A percentile compares a stretch with the other conserved stretches of the same genome.
phyloP scores from a whole-genome alignment of 805 yeast genomes.

The Hyphopichia homilentoma region DNA sequence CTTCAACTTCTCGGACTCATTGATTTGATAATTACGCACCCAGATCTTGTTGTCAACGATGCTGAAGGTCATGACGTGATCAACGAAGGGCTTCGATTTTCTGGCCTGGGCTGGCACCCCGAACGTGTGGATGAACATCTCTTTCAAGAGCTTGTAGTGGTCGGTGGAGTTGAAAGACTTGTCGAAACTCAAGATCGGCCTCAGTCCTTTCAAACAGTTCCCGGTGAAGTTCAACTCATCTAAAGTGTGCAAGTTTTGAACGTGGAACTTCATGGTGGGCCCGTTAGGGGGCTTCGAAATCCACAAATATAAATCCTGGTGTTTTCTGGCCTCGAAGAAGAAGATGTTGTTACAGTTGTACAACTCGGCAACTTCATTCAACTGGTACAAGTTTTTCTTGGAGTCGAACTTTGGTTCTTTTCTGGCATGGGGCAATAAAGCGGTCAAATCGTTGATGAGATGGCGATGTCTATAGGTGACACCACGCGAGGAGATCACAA shows the following conservation, averaged over 20 bases:
- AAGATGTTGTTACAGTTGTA: constrained; percentile 95
- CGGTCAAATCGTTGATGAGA: constrained; percentile 73
- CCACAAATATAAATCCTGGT: constrained; percentile 93
- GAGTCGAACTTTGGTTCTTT: constrained; percentile 95
- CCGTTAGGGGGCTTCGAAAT: constrained; percentile 96
- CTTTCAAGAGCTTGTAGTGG: constrained; percentile 75
- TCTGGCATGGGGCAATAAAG: constrained; percentile 88
- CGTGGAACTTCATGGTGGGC: constrained; percentile 89
- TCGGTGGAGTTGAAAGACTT: constrained; percentile 60
- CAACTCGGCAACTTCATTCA: constrained; percentile 93
- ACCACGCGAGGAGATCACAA: constrained; percentile 91
- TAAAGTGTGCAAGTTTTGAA: constrained; percentile 93
- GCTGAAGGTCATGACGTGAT: constrained; percentile 90
- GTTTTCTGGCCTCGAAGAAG: constrained; percentile 95
- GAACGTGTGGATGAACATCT: constrained; percentile 47
- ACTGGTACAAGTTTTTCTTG: constrained; percentile 80
- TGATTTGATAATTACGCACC: constrained; percentile 92
- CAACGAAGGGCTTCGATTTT: constrained; percentile 90
- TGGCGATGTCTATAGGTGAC: constrained; percentile 95
- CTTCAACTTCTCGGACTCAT: constrained; percentile 58
- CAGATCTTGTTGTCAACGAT: constrained; percentile 92
- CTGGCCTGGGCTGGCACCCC: constrained; percentile 96
- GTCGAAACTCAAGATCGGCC: constrained; percentile 92
- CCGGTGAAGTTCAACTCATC: constrained; percentile 97
- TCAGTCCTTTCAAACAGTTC: constrained; percentile 89